These are phyloP conservation scores for Hypomontagnella monticulosa DNA, from an alignment of 495 filamentous ascomycete species.

Conservation along the genomic window DNA sequence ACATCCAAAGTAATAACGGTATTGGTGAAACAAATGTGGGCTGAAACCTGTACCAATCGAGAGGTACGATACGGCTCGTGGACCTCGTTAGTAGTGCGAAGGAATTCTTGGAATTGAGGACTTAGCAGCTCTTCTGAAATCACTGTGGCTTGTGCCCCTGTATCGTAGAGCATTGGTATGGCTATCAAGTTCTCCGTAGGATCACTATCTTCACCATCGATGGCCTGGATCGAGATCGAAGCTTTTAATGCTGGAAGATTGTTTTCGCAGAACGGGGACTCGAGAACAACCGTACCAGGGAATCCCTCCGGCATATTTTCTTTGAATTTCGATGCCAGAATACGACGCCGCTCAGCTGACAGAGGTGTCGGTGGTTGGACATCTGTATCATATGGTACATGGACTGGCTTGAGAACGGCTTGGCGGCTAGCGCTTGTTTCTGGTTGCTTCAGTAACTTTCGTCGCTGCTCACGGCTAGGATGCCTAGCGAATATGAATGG, in stretches of 20 bases:
- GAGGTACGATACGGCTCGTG: too few species aligned
- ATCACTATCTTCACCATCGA: conserved; percentile 21
- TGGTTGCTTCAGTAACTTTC: too few species aligned
- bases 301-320: conserved; percentile 14
- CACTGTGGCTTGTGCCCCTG: conserved; percentile 17
- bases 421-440: too few species aligned
- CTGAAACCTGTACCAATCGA: too few species aligned
- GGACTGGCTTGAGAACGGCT: conserved; percentile 11
- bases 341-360: conserved; percentile 17
- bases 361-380: conserved; percentile 14
- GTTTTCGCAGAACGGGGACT: conserved; percentile 19
- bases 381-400: conserved; percentile 20
- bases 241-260: conserved; percentile 21
- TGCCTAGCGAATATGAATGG: conserved; percentile 22
- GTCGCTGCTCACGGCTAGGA: too few species aligned
- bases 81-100: too few species aligned
- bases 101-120: too few species aligned
- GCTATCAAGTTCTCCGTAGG: conserved; percentile 16
- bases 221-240: conserved; percentile 20
- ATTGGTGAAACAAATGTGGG: too few species aligned
- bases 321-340: conserved; percentile 18
- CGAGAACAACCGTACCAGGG: conserved; percentile 12
- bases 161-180: conserved; percentile 25
- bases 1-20: too few species aligned
- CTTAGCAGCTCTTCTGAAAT: too few species aligned